Conservation (phyloP, 306 rosid species). For the Rubus idaeus region DNA sequence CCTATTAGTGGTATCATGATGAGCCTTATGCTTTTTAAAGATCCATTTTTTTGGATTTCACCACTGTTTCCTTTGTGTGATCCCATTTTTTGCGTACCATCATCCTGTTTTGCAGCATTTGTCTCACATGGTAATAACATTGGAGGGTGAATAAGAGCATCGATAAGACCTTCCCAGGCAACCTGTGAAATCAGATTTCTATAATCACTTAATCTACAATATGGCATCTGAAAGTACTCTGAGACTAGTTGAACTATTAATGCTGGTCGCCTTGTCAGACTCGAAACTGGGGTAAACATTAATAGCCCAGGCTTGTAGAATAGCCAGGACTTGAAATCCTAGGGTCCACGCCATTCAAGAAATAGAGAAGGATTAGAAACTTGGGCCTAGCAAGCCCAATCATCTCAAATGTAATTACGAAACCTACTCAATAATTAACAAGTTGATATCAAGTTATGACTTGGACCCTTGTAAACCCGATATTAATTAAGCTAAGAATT, state of each 20-base stretch:
- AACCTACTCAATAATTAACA: neutral
- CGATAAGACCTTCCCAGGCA: constrained; percentile 87
- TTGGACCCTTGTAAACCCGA: neutral
- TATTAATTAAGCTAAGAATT: neutral
- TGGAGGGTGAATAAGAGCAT: constrained; percentile 64
- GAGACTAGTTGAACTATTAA: neutral
- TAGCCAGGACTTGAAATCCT: neutral
- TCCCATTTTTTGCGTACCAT: constrained; percentile 26
- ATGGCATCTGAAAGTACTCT: constrained; percentile 4
- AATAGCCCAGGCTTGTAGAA: neutral
- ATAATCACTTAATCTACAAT: neutral
- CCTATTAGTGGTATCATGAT: constrained; percentile 84
- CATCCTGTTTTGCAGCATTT: constrained; percentile 32
- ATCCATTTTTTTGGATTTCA: constrained; percentile 45
- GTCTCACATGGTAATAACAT: constrained; percentile 26
- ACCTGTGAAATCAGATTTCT: constrained; percentile 41
- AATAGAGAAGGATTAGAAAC: neutral
- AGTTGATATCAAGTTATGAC: neutral
- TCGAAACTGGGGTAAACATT: neutral
- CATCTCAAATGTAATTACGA: neutral
- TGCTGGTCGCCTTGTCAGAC: too few relatives aligned
- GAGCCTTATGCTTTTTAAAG: constrained; percentile 64
- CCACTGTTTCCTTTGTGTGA: constrained; percentile 19
- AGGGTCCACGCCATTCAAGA: neutral
- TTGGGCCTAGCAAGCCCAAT: neutral